phyloP scores from a whole-genome alignment of 169 alveolate species.

The Eimeria nieschulzi region DNA sequence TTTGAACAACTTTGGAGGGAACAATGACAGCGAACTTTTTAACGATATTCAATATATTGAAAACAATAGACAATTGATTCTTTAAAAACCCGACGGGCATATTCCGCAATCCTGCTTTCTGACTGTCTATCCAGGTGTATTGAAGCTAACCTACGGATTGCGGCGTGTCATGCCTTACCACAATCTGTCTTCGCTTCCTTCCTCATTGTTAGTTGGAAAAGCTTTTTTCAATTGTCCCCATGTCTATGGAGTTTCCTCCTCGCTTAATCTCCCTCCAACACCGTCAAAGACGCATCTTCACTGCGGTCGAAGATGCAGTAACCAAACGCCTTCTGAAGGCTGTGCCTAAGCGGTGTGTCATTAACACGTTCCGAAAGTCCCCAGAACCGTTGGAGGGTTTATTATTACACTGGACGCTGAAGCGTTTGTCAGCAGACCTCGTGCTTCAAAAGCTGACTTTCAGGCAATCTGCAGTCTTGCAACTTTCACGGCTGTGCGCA shows the following conservation, averaged over 20 bases:
- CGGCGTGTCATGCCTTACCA: no score
- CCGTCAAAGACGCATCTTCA: not conserved
- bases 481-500: not conserved
- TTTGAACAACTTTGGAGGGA: no score
- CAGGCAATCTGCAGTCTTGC: not conserved
- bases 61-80: no score
- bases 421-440: not conserved
- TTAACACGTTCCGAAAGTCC: not conserved
- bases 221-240: not conserved
- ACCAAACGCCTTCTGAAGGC: not conserved
- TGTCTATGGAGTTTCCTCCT: not conserved
- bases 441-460: not conserved
- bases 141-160: no score
- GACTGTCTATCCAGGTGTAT: no score
- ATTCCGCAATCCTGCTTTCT: no score
- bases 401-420: not conserved
- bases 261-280: not conserved
- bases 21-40: no score
- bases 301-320: not conserved
- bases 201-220: not conserved
- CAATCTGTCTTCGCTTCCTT: not conserved
- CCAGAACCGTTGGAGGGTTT: not conserved
- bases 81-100: no score
- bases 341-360: not conserved
- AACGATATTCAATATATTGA: no score